These are phyloP conservation scores for Phytophthora fragariae DNA, from an alignment of 352 stramenopile species.

Conservation along the genomic window DNA sequence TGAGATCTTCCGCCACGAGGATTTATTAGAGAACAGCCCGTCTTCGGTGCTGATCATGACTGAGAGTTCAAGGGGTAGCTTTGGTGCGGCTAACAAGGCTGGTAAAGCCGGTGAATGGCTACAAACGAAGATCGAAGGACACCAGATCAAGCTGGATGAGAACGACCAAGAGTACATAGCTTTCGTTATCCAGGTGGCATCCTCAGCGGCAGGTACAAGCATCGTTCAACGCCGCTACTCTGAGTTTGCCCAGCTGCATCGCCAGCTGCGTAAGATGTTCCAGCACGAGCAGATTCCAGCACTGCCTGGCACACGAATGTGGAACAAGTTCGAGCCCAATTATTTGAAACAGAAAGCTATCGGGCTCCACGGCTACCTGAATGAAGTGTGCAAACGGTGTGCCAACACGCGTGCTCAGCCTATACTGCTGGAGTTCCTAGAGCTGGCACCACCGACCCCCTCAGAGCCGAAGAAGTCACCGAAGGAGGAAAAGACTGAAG, in stretches of 20 bases:
- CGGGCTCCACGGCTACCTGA: slow-evolving; percentile 73
- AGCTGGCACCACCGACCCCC: slow-evolving; percentile 41
- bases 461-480: slow-evolving; percentile 12
- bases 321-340: slow-evolving; percentile 84
- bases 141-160: slow-evolving; percentile 72
- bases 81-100: slow-evolving; percentile 24
- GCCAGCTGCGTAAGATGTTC: slow-evolving; percentile 78
- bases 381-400: slow-evolving; percentile 76
- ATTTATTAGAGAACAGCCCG: slow-evolving; percentile 83
- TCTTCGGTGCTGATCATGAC: slow-evolving; percentile 80
- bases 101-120: slow-evolving; percentile 61
- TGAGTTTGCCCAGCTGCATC: slow-evolving; percentile 81
- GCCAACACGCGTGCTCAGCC: slow-evolving; percentile 73
- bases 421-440: slow-evolving; percentile 72
- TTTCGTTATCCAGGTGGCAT: slow-evolving; percentile 85
- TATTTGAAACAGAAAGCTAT: slow-evolving; percentile 87
- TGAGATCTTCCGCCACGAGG: slow-evolving; percentile 73
- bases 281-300: slow-evolving; percentile 78
- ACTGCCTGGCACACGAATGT: slow-evolving; percentile 79
- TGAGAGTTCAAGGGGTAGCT: slow-evolving; percentile 38
- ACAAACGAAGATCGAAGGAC: slow-evolving; percentile 83
- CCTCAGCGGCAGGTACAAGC: slow-evolving; percentile 60
- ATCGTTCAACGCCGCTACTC: slow-evolving; percentile 86
- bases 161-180: slow-evolving; percentile 78
- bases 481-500: slow-evolving; percentile 20